These are phyloP conservation scores for Hericium alpestre DNA, from an alignment of 768 basidiomycete genomes.

Conservation along the genomic window DNA sequence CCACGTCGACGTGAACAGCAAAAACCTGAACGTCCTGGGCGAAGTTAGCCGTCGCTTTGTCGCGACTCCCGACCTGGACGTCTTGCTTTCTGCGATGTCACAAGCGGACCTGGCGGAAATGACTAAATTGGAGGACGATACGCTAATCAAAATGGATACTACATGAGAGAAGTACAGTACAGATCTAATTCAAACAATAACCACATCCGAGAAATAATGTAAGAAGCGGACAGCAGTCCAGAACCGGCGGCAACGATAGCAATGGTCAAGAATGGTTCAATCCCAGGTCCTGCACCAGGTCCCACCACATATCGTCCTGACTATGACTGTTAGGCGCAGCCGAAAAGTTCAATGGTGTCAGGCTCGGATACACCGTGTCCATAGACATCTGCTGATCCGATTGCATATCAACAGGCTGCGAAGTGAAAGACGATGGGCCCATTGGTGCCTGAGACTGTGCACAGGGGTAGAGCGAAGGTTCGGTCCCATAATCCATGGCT, in stretches of 20 bases:
- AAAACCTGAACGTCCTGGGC: constrained; percentile 64
- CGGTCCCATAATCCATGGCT: no score
- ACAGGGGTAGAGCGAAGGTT: no score
- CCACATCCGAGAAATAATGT: no score
- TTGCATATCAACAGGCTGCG: no score
- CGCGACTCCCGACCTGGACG: constrained; percentile 75
- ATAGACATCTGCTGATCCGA: no score
- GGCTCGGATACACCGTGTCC: no score
- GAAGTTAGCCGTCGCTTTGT: constrained; percentile 79
- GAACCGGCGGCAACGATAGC: no score
- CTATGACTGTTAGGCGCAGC: no score
- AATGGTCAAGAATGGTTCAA: not conserved
- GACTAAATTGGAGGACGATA: constrained; percentile 28
- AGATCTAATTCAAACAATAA: not conserved
- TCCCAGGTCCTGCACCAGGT: constrained; percentile 24
- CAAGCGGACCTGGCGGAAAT: constrained; percentile 29
- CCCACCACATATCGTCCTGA: constrained; percentile 31
- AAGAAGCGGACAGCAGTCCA: no score
- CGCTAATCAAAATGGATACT: constrained; percentile 47
- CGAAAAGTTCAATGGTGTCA: no score
- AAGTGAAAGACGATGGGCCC: no score
- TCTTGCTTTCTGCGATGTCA: constrained; percentile 59
- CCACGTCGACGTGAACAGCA: constrained; percentile 49
- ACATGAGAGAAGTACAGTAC: constrained; percentile 5
- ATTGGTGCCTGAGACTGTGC: no score